Conservation (phyloP, 2,329 filamentous ascomycete genomes). For the Fusarium abutilonis region DNA sequence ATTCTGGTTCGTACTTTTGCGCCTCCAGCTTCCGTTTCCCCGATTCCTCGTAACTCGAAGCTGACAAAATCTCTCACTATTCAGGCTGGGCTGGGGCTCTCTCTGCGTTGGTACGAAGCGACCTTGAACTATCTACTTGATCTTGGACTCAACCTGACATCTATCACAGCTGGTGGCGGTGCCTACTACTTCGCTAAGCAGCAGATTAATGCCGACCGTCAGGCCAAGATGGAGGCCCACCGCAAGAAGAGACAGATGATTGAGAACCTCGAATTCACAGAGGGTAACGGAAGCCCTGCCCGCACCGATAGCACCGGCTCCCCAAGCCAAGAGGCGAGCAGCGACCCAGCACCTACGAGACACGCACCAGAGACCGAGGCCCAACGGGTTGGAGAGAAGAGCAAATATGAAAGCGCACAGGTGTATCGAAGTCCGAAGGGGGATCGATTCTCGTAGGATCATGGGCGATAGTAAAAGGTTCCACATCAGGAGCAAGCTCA, state of each 20-base stretch:
- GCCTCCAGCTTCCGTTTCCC: constrained; percentile 9
- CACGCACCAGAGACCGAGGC: constrained; percentile 79
- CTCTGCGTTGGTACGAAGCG: constrained; percentile 77
- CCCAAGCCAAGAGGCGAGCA: constrained; percentile 76
- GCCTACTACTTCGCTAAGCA: constrained; percentile 97
- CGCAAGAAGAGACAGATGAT: constrained; percentile 70
- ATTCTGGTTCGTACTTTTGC: constrained; percentile 65
- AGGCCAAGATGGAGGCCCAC: constrained; percentile 73
- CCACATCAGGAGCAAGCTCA: constrained; percentile 11
- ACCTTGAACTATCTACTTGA: neutral
- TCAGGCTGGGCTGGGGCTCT: constrained; percentile 89
- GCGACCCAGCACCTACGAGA: constrained; percentile 85
- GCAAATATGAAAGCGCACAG: constrained; percentile 85
- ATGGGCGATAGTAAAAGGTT: neutral
- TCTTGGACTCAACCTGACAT: constrained; percentile 28
- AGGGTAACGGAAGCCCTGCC: constrained; percentile 59
- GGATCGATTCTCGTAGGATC: constrained; percentile 76
- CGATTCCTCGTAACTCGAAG: constrained; percentile 9
- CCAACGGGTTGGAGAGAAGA: constrained; percentile 76
- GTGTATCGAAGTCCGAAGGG: constrained; percentile 84
- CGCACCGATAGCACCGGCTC: constrained; percentile 67
- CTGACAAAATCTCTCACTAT: constrained; percentile 13
- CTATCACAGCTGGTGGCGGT: constrained; percentile 76
- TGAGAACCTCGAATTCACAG: constrained; percentile 63
- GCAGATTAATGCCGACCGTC: constrained; percentile 90